Conservation (phyloP, 345 rosid genomes). For the Sisymbrium irio region DNA sequence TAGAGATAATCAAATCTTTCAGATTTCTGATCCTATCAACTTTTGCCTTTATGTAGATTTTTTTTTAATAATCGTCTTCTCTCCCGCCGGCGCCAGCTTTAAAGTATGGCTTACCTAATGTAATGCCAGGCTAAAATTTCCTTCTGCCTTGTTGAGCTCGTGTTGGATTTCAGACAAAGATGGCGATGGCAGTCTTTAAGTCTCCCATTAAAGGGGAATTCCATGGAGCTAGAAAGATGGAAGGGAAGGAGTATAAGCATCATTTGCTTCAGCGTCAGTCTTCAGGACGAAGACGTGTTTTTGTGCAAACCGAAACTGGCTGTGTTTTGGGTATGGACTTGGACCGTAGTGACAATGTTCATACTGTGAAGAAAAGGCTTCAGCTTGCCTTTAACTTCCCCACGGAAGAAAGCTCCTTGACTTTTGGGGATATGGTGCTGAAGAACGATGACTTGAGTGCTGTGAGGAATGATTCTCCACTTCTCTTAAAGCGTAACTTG, state of each 20-base stretch:
- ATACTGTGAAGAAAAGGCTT: slow-evolving; percentile 55
- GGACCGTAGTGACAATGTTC: slow-evolving; percentile 54
- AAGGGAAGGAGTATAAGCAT: slow-evolving; percentile 35
- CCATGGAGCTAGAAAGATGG: slow-evolving; percentile 45
- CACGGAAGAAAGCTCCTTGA: slow-evolving; percentile 54
- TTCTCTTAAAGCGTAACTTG: slow-evolving; percentile 50
- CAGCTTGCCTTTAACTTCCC: slow-evolving; percentile 53
- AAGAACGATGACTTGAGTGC: slow-evolving; percentile 58
- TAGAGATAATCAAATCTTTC: no score
- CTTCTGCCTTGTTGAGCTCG: slow-evolving; percentile 21
- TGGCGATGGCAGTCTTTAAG: slow-evolving; percentile 53
- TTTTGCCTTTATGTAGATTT: background rate
- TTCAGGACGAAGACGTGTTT: slow-evolving; percentile 54
- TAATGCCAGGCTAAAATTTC: slow-evolving; percentile 18
- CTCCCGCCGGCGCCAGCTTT: background rate
- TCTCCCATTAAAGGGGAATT: slow-evolving; percentile 46
- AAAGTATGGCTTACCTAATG: slow-evolving; percentile 22
- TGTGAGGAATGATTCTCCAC: slow-evolving; percentile 56
- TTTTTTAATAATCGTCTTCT: background rate
- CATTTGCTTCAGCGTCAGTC: slow-evolving; percentile 31
- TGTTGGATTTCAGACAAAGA: slow-evolving; percentile 38
- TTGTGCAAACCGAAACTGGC: slow-evolving; percentile 64
- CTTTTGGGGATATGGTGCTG: slow-evolving; percentile 56
- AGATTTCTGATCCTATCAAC: background rate
- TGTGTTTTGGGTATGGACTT: slow-evolving; percentile 63